Evolutionary conservation across 2,329 filamentous ascomycete species (phyloP).

Genomic region (Arthrobotrys iridis): DNA sequence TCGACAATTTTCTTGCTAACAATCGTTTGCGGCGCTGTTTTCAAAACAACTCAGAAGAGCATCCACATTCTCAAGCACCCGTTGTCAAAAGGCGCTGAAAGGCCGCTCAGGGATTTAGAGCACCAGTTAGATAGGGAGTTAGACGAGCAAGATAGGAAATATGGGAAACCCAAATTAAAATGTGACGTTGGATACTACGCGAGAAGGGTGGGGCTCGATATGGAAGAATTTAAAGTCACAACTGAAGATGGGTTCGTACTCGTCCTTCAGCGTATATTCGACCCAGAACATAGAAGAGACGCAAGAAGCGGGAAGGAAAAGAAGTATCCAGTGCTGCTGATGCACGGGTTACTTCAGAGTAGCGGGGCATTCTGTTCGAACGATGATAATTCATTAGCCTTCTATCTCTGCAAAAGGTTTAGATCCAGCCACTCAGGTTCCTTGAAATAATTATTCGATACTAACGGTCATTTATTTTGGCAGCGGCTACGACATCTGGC

Average conservation of each 20-base stretch:
- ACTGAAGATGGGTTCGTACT: constrained; percentile 95
- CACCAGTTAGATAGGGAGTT: constrained; percentile 63
- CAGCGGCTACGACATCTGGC: constrained; percentile 89
- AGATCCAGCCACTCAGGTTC: not conserved
- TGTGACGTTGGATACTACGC: constrained; percentile 89
- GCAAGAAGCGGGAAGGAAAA: constrained; percentile 63
- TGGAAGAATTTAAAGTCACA: constrained; percentile 83
- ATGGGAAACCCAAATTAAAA: constrained; percentile 80
- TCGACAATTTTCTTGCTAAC: constrained; percentile 79
- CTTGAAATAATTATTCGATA: not conserved
- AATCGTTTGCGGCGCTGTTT: constrained; percentile 77
- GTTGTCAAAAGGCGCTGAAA: not conserved
- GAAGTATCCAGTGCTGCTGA: constrained; percentile 84
- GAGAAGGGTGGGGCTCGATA: constrained; percentile 83
- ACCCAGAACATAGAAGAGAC: constrained; percentile 68
- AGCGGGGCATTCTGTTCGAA: constrained; percentile 89
- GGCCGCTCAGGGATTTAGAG: constrained; percentile 61
- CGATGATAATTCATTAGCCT: constrained; percentile 88
- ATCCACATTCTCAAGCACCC: not conserved
- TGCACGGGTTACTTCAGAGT: constrained; percentile 88
- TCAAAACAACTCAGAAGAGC: constrained; percentile 11
- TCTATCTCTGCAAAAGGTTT: constrained; percentile 81
- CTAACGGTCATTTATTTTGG: not conserved
- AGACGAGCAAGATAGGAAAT: constrained; percentile 67
- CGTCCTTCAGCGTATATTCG: constrained; percentile 86